Percentiles rank a stretch among this genome's conserved stretches.
phyloP scores from a whole-genome alignment of 129 eudicot species.

The Tagetes patula region DNA sequence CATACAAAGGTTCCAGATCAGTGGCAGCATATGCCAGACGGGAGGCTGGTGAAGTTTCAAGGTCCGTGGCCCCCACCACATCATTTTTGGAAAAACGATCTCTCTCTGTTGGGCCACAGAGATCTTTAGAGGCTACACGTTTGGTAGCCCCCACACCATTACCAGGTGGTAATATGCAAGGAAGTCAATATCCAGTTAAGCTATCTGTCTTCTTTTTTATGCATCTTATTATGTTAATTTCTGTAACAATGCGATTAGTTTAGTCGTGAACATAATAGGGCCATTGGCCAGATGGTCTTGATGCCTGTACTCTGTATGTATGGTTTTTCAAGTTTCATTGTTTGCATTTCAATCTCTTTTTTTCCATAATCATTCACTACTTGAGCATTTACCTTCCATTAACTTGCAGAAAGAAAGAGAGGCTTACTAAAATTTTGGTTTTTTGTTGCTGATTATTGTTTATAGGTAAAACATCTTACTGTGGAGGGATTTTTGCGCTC shows the following conservation, averaged over 20 bases:
- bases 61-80: conserved; percentile 44
- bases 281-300: no score
- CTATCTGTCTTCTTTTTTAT: conserved; percentile 21
- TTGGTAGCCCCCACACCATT: conserved; percentile 44
- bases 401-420: not conserved
- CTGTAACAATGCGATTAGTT: conserved; percentile 10
- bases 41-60: conserved; percentile 46
- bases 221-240: not conserved
- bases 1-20: conserved; percentile 57
- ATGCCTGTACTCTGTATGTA: no score
- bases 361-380: not conserved
- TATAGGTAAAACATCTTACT: conserved; percentile 62
- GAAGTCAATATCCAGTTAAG: conserved; percentile 60
- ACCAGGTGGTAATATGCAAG: conserved; percentile 43
- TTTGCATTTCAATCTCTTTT: not conserved
- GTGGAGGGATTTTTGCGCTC: conserved; percentile 69
- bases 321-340: no score
- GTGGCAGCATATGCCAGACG: conserved; percentile 47
- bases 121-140: conserved; percentile 29
- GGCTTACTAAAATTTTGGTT: not conserved
- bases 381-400: not conserved
- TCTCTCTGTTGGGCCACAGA: conserved; percentile 49
- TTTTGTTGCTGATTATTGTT: conserved; percentile 16
- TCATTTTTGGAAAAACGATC: conserved; percentile 48
- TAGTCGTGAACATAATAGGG: not conserved